Evolutionary conservation across 208 protist genomes (phyloP), one percentile per base, ranked within the genome.

Genomic region (Crithidia expoeki): DNA sequence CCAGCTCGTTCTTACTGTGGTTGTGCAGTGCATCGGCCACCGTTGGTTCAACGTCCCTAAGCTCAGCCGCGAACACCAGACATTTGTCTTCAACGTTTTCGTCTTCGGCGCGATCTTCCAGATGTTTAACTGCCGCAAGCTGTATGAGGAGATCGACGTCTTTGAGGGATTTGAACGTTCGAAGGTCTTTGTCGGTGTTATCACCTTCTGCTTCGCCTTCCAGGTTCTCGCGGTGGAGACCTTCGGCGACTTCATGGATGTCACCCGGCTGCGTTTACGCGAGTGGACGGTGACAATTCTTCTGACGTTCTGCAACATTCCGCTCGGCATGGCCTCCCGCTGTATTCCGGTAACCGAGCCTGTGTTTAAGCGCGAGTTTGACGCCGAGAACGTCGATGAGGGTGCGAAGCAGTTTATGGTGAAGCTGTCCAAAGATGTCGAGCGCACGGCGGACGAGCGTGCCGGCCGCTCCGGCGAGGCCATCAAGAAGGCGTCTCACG

Each of bases 11-110:
- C 60, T 84, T 10, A 78, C 81, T 1, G 73, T 98, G 6, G 16
- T 77, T 4, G 42, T 96, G 51, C 56, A 92, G 32, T 49, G 34
- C 11, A 74, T 55, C 50, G 85, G 81, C n/a, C 34, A 56, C 53
- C 23, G 28, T 2, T 91, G 78, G 80, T 89, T 94, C 71, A 2
- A 56, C 19, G 72, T 72, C 0, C 72, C 69, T 2, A 52, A 57
- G 30, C 21, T 33, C 0, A 63, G 47, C 23, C 44, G 68, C 42
- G 69, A 90, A 67, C 80, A 91, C 33, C 74, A 81, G 30, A 98
- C 95, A 0, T 63, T 98, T 42, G 72, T 98, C 21, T 99, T 99
- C 80, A 98, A 99, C 72, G 66, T 95, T 6, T 98, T 99, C 83
- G 89, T 99, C 32, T 85, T 97, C 11, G 76, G 72, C 60, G 90